Evolutionary conservation across 352 stramenopile genomes (phyloP).

Genomic region (Halophytophthora polymorphica): DNA sequence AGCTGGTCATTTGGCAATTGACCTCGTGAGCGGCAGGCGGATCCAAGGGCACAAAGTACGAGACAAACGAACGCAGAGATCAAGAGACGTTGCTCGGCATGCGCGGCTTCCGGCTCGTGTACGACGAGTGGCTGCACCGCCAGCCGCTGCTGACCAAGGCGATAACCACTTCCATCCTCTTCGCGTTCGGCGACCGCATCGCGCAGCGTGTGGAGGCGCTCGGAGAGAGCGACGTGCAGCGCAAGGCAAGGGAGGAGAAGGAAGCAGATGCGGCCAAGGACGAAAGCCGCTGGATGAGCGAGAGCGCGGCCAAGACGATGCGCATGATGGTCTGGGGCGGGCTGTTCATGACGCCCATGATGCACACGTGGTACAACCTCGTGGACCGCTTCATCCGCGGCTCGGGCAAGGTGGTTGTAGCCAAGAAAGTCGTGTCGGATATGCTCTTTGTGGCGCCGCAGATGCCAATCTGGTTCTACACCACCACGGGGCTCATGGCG

Average conservation of each 20-base stretch:
- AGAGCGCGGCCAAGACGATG: conserved; percentile 24
- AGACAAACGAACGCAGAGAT: no score
- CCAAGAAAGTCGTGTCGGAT: conserved; percentile 33
- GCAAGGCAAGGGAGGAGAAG: neutral
- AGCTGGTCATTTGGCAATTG: no score
- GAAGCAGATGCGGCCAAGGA: conserved; percentile 4
- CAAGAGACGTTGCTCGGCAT: conserved; percentile 5
- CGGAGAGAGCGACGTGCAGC: conserved; percentile 1
- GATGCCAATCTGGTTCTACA: conserved; percentile 32
- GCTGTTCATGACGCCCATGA: conserved; percentile 77
- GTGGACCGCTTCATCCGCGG: conserved; percentile 51
- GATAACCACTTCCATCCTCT: conserved; percentile 48
- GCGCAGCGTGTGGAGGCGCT: conserved; percentile 41
- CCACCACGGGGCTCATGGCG: conserved; percentile 27
- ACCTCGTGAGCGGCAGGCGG: no score
- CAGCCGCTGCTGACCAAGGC: conserved; percentile 60
- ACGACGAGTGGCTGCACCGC: conserved; percentile 42
- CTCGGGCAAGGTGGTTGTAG: conserved; percentile 16
- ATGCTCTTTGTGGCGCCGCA: conserved; percentile 31
- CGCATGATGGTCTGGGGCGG: conserved; percentile 85
- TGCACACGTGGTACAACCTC: conserved; percentile 88
- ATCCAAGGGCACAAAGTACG: no score
- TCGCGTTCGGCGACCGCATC: conserved; percentile 50
- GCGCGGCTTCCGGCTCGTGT: conserved; percentile 35
- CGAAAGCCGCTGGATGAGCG: conserved; percentile 10